These are phyloP conservation scores for Globisporangium cylindrosporum DNA, from an alignment of 352 stramenopile species.

Conservation along the genomic window DNA sequence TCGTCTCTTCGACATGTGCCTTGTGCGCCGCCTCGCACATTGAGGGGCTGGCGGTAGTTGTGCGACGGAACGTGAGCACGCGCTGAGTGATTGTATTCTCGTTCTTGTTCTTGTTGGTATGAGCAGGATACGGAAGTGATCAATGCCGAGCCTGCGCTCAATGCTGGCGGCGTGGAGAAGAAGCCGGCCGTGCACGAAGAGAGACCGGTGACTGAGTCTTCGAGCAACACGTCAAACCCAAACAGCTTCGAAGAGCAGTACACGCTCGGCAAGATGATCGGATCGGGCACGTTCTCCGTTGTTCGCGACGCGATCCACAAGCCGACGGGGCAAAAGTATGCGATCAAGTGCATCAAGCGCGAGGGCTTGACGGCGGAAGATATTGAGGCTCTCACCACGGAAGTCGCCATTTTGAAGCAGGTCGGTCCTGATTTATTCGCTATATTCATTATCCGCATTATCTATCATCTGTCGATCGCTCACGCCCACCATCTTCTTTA, in stretches of 20 bases:
- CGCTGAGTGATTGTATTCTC: not conserved
- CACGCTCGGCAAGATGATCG: conserved; percentile 83
- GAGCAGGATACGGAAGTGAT: conserved; percentile 34
- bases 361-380: conserved; percentile 82
- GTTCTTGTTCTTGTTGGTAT: conserved; percentile 5
- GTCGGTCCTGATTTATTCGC: conserved; percentile 23
- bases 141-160: conserved; percentile 34
- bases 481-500: not conserved
- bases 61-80: not conserved
- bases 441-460: not conserved
- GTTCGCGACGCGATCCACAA: conserved; percentile 86
- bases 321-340: conserved; percentile 78
- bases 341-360: conserved; percentile 92
- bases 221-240: conserved; percentile 32
- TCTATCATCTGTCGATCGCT: not conserved
- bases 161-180: conserved; percentile 32
- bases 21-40: not conserved
- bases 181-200: conserved; percentile 24
- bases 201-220: conserved; percentile 11
- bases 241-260: conserved; percentile 87
- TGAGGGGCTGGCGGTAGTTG: not conserved
- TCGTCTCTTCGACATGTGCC: not conserved
- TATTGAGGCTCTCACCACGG: conserved; percentile 83
- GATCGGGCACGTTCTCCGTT: conserved; percentile 88
- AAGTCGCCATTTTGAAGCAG: conserved; percentile 85